Base-by-base conservation (phyloP, 495 filamentous ascomycete genomes). In the Astrocystis sublimbata region DNA sequence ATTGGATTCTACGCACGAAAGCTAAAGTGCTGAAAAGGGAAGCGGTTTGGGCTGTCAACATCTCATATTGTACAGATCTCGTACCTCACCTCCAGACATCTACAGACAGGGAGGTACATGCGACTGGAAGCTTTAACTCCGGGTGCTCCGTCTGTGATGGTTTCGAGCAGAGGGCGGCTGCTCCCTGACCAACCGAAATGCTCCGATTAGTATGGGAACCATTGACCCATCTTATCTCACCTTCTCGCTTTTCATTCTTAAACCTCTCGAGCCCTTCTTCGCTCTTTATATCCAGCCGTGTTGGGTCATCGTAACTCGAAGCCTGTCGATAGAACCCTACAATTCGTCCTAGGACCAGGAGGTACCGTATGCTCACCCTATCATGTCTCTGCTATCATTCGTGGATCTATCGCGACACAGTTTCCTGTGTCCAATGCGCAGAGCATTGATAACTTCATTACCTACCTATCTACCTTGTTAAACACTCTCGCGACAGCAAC, bases 171-270 rank as follows among this genome's bases (percentile, higher is more conserved):
- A 30, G 36, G 52, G 30, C 24, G n/a, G 35, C 52, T 35, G 35
- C 53, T 26, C 23, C 23, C 36, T 10, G 23, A 21, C 53, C 53
- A 56, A 56, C 53, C 53, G 53, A 56, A 56, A 45, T 24, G 15
- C 40, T 23, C 54, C 54, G 54, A 57, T 57, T 31, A 31, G 53
- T 28, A 57, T 33, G 51, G 33, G 23, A 28, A 33, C 31, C 19
- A 42, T 31, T 35, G 38, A n/a, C 54, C 54, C 56, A 31, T 47
- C 38, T 58, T 58, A 47, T 45, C 26, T 58, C 35, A 31, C 24
- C 17, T 46, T n/a, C 17, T 35, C 2, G 13, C 54, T 46, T 19
- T 42, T 33, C 10, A 33, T 46, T 58, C 9, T 30, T 47, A 56
- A 56, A 56, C 53, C 36, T 41, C 51, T 17, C 35, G 3, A 6